These are phyloP conservation scores for Funneliformis geosporum DNA, from an alignment of 192 early-diverging fungal species.

Conservation along the genomic window DNA sequence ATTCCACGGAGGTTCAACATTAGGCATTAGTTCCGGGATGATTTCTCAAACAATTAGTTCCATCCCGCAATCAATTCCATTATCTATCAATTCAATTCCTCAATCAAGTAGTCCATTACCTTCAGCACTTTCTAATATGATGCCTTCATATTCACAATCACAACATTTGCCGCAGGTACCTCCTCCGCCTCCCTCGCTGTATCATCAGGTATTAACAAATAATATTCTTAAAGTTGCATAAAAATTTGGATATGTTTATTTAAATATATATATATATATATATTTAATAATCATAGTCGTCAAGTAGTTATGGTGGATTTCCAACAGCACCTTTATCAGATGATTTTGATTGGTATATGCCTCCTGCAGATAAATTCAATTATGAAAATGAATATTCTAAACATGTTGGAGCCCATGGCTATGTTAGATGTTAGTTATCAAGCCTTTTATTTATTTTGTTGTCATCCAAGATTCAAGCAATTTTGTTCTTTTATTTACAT, in stretches of 20 bases:
- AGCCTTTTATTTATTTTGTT: not conserved
- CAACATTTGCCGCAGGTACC: constrained; percentile 27
- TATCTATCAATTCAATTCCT: not conserved
- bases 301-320: constrained; percentile 19
- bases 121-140: constrained; percentile 1
- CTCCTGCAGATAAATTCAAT: constrained; percentile 53
- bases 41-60: constrained; percentile 30
- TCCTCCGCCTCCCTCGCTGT: constrained; percentile 8
- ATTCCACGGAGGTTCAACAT: not conserved
- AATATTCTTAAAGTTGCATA: too few relatives aligned
- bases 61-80: constrained; percentile 13
- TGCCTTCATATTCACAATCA: constrained; percentile 16
- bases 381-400: constrained; percentile 61
- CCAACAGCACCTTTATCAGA: constrained; percentile 38
- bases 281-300: too few relatives aligned
- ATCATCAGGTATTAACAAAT: not conserved
- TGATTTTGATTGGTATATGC: constrained; percentile 69
- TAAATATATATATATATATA: too few relatives aligned
- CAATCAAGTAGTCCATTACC: not conserved
- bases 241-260: not conserved
- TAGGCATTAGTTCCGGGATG: not conserved
- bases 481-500: not conserved
- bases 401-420: constrained; percentile 51
- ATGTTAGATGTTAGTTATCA: constrained; percentile 53
- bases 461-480: too few relatives aligned